phyloP scores from a whole-genome alignment of 1,139 yeast species.

The Debaryomyces fabryi region DNA sequence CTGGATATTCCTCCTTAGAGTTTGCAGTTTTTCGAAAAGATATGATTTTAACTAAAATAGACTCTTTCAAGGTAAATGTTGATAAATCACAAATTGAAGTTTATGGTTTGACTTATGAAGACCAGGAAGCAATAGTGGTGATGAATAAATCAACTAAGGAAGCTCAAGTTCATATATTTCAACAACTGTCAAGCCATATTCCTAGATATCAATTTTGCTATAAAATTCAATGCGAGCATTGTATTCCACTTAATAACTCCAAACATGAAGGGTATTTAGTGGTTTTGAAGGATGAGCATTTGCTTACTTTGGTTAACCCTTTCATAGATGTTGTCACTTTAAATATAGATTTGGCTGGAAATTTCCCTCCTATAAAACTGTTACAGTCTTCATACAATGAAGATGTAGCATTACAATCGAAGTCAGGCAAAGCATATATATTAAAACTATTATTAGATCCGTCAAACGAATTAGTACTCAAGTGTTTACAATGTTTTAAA shows the following conservation, averaged over 20 bases:
- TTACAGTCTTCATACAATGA: conserved; percentile 35
- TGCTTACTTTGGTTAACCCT: conserved; percentile 61
- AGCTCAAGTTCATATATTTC: conserved; percentile 55
- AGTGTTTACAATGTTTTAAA: conserved; percentile 52
- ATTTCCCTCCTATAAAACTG: conserved; percentile 19
- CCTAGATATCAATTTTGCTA: conserved; percentile 39
- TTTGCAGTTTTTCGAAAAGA: conserved; percentile 55
- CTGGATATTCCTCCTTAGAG: conserved; percentile 22
- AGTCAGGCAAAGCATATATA: conserved; percentile 28
- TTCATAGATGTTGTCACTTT: conserved; percentile 60
- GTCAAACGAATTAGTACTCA: conserved; percentile 39
- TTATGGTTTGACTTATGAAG: conserved; percentile 47
- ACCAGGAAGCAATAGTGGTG: conserved; percentile 63
- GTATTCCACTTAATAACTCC: conserved; percentile 37
- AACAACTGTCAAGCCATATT: conserved; percentile 34
- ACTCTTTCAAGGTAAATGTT: conserved; percentile 39
- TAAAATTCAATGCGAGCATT: conserved; percentile 43
- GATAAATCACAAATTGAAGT: conserved; percentile 41
- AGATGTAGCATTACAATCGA: conserved; percentile 28
- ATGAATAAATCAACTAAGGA: conserved; percentile 34
- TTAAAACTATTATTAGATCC: conserved; percentile 52
- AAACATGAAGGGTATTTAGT: conserved; percentile 47
- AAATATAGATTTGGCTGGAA: conserved; percentile 26
- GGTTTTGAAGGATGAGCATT: conserved; percentile 33
- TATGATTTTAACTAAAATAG: conserved; percentile 64